Evolutionary conservation across 176 grass and related monocot species (phyloP), one percentile per base, ranked within the genome.

Genomic region (Hordeum marinum): DNA sequence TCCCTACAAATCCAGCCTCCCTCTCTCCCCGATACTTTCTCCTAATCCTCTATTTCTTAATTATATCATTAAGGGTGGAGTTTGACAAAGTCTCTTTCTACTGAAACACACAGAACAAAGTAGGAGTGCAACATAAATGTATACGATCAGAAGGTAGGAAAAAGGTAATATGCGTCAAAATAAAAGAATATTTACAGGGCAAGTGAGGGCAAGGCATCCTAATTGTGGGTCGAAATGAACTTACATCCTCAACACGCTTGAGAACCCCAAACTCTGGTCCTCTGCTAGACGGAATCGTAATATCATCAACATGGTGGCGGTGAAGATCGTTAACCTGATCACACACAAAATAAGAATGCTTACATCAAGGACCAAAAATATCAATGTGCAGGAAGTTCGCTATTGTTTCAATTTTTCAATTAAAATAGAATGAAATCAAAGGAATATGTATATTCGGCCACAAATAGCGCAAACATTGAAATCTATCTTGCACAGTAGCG

Each of bases 231-330:
- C 8, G 18, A 78, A 63, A 69, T 15, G 23, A 88, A 91, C 96
- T 94, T 86, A 99, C 96, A 82, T 99, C 96, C 36, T 99, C 96
- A 85, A 99, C 91, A 84, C 96, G 96, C 45, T 79, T 91, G 78
- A 99, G 96, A 78, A 96, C 86, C 26, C 96, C 96, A 64, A 84
- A 92, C 60, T 94, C 79, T 0, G 85, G 46, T 34, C 93, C 96
- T 87, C 93, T 92, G 62, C 78, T 85, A 82, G 93, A 95, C 37
- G 96, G 96, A 93, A 99, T 96, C 8, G 88, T 99, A 83, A 99
- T 99, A 90, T 94, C 88, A 85, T 99, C 96, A 89, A 99, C 94
- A 88, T 91, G 80, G 72, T 99, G 96, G 34, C 96, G 91, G 86
- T 99, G 96, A 85, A 96, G 86, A 96, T 99, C 96, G 23, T 86